Evolutionary conservation across 1,139 yeast species (phyloP).

Genomic region (Candida dubliniensis): DNA sequence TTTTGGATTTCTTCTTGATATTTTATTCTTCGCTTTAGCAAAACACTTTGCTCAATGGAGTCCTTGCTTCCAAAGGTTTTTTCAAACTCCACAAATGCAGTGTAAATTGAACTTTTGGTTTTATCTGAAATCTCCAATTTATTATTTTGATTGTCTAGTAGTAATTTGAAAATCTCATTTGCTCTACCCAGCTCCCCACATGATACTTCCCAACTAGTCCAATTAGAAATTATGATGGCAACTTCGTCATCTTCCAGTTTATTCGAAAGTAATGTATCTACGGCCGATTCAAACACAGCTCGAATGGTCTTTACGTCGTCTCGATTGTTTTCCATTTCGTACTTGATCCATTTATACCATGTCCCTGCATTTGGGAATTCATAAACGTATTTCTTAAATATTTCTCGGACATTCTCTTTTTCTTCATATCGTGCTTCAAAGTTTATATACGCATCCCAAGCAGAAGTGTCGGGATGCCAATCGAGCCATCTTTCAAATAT

Average conservation of each 20-base stretch:
- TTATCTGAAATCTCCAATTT: conserved; percentile 38
- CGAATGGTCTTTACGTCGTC: conserved; percentile 35
- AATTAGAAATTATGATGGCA: conserved; percentile 36
- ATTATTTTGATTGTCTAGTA: conserved; percentile 26
- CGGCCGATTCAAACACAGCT: conserved; percentile 65
- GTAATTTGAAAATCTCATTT: conserved; percentile 57
- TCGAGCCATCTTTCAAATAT: conserved; percentile 79
- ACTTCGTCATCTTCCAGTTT: conserved; percentile 17
- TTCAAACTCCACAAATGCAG: conserved; percentile 59
- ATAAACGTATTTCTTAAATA: conserved; percentile 57
- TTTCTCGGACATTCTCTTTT: conserved; percentile 52
- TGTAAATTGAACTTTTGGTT: conserved; percentile 41
- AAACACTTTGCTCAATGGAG: conserved; percentile 52
- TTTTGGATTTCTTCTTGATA: conserved; percentile 49
- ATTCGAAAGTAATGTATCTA: conserved; percentile 49
- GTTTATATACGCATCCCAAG: conserved; percentile 75
- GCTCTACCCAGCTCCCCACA: conserved; percentile 67
- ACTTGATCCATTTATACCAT: conserved; percentile 57
- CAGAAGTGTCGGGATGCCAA: conserved; percentile 66
- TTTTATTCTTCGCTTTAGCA: conserved; percentile 52
- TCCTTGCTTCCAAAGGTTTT: conserved; percentile 60
- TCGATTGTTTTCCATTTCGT: conserved; percentile 25
- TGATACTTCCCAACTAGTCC: conserved; percentile 75
- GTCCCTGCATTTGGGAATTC: conserved; percentile 53
- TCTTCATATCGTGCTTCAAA: conserved; percentile 73